A percentile compares a stretch with the other conserved stretches of the same genome.
Evolutionary conservation across 805 yeast genomes (phyloP).

Genomic region (Yarrowia hollandica): DNA sequence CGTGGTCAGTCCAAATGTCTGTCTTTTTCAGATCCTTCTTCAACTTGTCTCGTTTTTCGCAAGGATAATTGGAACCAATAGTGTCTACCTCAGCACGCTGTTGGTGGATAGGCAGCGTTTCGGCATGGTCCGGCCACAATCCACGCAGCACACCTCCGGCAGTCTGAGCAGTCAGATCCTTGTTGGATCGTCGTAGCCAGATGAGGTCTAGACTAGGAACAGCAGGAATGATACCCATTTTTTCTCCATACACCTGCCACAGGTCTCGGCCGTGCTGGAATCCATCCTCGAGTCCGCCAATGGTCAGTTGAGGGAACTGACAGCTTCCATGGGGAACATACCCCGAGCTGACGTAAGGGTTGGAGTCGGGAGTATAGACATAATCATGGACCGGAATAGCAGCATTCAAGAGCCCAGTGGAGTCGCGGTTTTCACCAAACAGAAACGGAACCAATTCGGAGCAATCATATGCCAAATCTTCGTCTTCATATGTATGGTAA

Average conservation of each 20-base stretch:
- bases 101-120: constrained; percentile 41
- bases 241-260: constrained; percentile 44
- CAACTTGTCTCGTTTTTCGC: constrained; percentile 41
- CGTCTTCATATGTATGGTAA: constrained; percentile 2
- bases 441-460: background rate
- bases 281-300: constrained; percentile 46
- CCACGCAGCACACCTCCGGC: constrained; percentile 44
- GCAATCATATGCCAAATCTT: background rate
- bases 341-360: constrained; percentile 1
- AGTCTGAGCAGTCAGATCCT: constrained; percentile 46
- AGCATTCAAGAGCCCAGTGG: constrained; percentile 6
- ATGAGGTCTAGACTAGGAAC: constrained; percentile 35
- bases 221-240: constrained; percentile 43
- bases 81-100: constrained; percentile 41
- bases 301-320: constrained; percentile 46
- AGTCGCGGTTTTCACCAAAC: constrained; percentile 12
- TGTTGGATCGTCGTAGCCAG: constrained; percentile 30
- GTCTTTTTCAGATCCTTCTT: constrained; percentile 38
- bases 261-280: constrained; percentile 46
- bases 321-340: constrained; percentile 35
- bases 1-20: constrained; percentile 41
- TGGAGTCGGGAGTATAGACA: constrained; percentile 15
- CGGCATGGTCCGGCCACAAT: constrained; percentile 43
- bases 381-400: constrained; percentile 13
- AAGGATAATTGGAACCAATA: constrained; percentile 43